A percentile compares a stretch with the other conserved stretches of the same genome.
Conservation (phyloP, 345 rosid genomes). For the Eucalyptus curtisii region DNA sequence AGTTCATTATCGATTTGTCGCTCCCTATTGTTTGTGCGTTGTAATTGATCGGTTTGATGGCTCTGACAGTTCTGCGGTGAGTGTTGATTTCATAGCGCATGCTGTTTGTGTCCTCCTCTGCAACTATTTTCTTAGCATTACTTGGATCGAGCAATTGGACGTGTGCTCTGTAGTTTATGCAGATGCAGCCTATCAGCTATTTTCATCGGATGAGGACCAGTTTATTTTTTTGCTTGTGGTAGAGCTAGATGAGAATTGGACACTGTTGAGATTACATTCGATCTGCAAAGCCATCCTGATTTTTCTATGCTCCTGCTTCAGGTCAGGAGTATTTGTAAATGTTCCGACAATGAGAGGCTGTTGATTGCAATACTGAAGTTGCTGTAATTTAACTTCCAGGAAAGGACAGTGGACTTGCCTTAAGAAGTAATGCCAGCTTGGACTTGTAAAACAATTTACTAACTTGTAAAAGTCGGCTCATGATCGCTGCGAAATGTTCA, state of each 20-base stretch:
- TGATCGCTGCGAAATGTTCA: not conserved
- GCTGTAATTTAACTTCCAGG: not conserved
- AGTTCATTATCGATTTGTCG: not conserved
- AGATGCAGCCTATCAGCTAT: not conserved
- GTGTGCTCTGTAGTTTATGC: not conserved
- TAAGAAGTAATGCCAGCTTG: not conserved
- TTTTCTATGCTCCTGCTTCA: not conserved
- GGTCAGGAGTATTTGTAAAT: not conserved
- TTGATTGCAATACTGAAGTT: not conserved
- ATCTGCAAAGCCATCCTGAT: not conserved
- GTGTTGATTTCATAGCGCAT: not conserved
- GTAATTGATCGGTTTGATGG: not conserved
- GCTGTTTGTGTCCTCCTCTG: not conserved
- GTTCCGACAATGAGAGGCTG: not conserved
- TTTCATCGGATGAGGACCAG: not conserved
- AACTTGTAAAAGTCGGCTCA: not conserved
- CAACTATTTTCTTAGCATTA: not conserved
- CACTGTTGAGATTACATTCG: not conserved
- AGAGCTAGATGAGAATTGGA: not conserved
- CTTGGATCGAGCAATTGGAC: not conserved
- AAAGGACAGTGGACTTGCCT: not conserved
- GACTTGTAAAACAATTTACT: not conserved
- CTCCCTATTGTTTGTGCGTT: not conserved
- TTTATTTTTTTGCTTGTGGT: not conserved
- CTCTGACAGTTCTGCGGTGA: not conserved